Conservation (phyloP, 2,329 filamentous ascomycete genomes). For the Plectosphaerella sp. region DNA sequence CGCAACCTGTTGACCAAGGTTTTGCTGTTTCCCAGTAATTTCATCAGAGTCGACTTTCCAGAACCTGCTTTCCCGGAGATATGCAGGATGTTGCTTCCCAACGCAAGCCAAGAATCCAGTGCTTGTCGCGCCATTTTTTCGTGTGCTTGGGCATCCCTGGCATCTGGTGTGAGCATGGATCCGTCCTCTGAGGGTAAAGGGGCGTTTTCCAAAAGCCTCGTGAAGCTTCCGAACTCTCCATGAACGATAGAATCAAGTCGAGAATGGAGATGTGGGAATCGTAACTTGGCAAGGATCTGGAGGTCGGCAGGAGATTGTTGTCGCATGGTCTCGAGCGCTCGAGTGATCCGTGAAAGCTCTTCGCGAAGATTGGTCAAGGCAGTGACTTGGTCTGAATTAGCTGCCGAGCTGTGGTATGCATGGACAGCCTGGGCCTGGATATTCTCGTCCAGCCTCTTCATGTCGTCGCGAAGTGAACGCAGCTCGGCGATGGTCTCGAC, state of each 20-base stretch:
- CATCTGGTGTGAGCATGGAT: background rate
- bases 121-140: background rate
- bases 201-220: background rate
- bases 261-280: background rate
- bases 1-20: background rate
- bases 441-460: background rate
- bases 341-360: background rate
- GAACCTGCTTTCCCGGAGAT: constrained; percentile 12
- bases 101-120: constrained; percentile 3
- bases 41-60: constrained; percentile 9
- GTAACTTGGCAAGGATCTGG: background rate
- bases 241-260: background rate
- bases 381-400: too few species aligned
- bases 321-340: background rate
- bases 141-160: background rate
- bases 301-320: background rate
- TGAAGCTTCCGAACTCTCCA: background rate
- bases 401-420: background rate
- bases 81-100: background rate
- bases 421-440: background rate
- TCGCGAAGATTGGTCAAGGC: background rate
- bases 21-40: background rate
- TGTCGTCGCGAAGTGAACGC: background rate
- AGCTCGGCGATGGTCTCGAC: background rate
- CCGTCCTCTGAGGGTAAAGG: background rate